Evolutionary conservation across 352 stramenopile species (phyloP), one percentile per base, ranked within the genome.

Genomic region (Pythium aquatile): DNA sequence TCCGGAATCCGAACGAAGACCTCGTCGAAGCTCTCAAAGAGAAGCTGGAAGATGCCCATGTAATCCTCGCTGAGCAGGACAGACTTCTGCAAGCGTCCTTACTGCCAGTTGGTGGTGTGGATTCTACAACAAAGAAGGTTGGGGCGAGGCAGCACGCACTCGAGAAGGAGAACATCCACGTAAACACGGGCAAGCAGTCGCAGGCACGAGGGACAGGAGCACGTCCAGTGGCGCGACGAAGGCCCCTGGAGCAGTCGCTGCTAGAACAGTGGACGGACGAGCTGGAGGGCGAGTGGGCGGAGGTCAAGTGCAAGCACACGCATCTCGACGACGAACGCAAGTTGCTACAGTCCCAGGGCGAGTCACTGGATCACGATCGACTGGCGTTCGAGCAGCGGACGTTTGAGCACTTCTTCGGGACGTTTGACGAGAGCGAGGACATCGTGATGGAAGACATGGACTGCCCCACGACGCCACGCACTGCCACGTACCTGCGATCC

Each of bases 21-120:
- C 59, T 83, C 4, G 60, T 84, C 5, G 32, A 26, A n/a, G 30
- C 56, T 1, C 75, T 93, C n/a, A 78, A 78, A 42, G 39, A 78
- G 28, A 93, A 93, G 60, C 75, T 93, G 8, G 73, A 76, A 10
- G 79, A 90, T 24, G 83, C 83, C 0, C 75, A 91, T 28, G 63
- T 54, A 6, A 78, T 93, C 62, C 85, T 93, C 30, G 61, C 66
- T 0, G 81, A 93, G 52, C 83, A 93, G 61, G 81, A 93, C 51
- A 75, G 86, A 52, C 65, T 93, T 29, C 61, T 93, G 35, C 83
- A 93, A 71, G 83, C 81, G 13, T 85, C 81, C 10, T 47, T 93
- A 47, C 2, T 70, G 2, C 14, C 37, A 3, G 28, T n/a, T 13
- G 24, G n/a, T 30, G 55, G 35, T 52, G 17, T 28, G 20, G 47